Conservation (phyloP, 805 yeast genomes). For the Tanozyma kutaoensis region DNA sequence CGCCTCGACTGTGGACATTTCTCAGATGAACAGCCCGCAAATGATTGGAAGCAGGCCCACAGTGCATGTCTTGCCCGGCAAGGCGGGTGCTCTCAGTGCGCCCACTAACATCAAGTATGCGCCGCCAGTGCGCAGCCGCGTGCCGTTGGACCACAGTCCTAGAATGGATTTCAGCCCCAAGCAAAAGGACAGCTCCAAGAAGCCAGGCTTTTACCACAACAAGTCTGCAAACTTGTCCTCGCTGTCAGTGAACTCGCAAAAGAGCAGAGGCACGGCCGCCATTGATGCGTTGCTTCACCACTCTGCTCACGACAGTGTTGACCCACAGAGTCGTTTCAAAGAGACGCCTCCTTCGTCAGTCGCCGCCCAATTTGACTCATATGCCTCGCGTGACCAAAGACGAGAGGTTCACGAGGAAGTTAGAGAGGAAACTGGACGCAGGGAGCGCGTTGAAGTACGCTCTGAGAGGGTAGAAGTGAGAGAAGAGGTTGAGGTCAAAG, state of each 20-base stretch:
- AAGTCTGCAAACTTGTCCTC: slow-evolving; percentile 6
- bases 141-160: not conserved
- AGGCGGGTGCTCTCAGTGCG: too few relatives aligned
- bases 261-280: too few relatives aligned
- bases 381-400: not conserved
- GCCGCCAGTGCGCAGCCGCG: not conserved
- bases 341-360: not conserved
- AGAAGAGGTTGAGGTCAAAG: not conserved
- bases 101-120: too few relatives aligned
- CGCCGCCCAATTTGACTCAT: not conserved
- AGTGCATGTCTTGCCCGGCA: too few relatives aligned
- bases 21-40: too few relatives aligned
- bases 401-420: not conserved
- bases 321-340: not conserved
- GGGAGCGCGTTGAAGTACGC: not conserved
- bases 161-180: not conserved
- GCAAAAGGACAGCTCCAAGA: not conserved
- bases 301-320: not conserved
- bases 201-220: slow-evolving; percentile 3
- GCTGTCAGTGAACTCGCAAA: slow-evolving; percentile 9
- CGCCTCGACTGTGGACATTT: slow-evolving; percentile 24
- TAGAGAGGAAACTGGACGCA: not conserved
- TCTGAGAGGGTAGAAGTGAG: not conserved
- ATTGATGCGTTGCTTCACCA: too few relatives aligned
- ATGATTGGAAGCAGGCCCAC: too few relatives aligned